Evolutionary conservation across 208 protist genomes (phyloP).

Genomic region (Crithidia bombi): DNA sequence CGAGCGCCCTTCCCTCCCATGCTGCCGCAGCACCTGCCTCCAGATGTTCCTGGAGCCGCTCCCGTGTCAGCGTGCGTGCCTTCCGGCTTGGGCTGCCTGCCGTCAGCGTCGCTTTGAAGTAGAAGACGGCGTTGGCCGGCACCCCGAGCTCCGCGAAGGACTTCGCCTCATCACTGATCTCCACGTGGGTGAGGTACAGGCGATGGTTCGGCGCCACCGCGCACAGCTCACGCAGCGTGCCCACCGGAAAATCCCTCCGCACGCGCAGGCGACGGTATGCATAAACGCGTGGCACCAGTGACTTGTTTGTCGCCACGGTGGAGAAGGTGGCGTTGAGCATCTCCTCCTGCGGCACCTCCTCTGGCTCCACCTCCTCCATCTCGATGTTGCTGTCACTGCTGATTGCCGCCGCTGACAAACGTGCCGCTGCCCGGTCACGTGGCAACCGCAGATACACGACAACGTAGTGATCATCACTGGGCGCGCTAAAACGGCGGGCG

Average conservation of each 20-base stretch:
- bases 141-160: constrained; percentile 27
- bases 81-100: background rate
- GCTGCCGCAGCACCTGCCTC: constrained; percentile 1
- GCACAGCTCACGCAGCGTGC: constrained; percentile 68
- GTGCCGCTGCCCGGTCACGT: constrained; percentile 17
- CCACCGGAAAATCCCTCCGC: constrained; percentile 48
- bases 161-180: constrained; percentile 30
- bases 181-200: constrained; percentile 39
- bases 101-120: constrained; percentile 25
- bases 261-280: constrained; percentile 56
- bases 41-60: constrained; percentile 27
- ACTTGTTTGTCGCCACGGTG: constrained; percentile 21
- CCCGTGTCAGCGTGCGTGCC: constrained; percentile 14
- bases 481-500: background rate
- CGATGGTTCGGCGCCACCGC: constrained; percentile 24
- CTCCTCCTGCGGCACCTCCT: constrained; percentile 19
- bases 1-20: background rate
- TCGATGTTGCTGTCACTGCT: constrained; percentile 20
- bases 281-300: constrained; percentile 15
- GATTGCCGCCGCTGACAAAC: constrained; percentile 23
- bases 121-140: constrained; percentile 34
- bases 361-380: constrained; percentile 13
- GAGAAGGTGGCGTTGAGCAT: constrained; percentile 26
- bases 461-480: constrained; percentile 13
- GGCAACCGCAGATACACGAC: constrained; percentile 32